Base-by-base conservation (phyloP, 768 basidiomycete species). In the Lentinula aciculospora region DNA sequence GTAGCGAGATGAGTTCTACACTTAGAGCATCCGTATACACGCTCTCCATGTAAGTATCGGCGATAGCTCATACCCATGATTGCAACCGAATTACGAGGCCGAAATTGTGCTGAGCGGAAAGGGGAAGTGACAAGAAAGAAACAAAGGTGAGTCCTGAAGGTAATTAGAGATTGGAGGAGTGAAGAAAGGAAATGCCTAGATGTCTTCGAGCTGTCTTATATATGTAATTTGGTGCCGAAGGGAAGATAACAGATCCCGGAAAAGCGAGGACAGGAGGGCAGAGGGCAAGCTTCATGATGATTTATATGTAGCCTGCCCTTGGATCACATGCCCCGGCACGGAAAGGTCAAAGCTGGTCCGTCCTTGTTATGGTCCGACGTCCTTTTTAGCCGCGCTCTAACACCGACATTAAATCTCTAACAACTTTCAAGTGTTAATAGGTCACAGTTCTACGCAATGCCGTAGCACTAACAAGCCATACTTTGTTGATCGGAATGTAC, bases 1-100 rank as follows among this genome's bases (percentile, higher is more conserved):
- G 91, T 92, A n/a, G 92, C 86, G 46, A 95, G 85, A 71, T 95
- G 93, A 12, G 93, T 94, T 71, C 79, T 87, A 81, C 93, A 95
- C 48, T 75, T 84, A 49, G 82, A 83, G 72, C 94, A 95, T 36
- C 93, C 93, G 65, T 92, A 94, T 67, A 95, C 89, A 65, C 90
- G 85, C 62, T 85, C 85, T 45, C 90, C 90, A 49, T 84, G 77
- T 62, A 95, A 86, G 75, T 93, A 95, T 58, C 85, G 85, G 68
- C 90, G 86, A 72, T 91, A 93, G 66, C 82, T 89, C 86, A 93
- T 88, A 67, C 93, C 93, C 93, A 95, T 95, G 61, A 60, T 66
- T 40, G 64, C 58, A 58, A 57, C 34, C 12, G 25, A 29, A 36
- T 32, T 21, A 27, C 27, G 13, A 28, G 28, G 46, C 44, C n/a